These are phyloP conservation scores for Stephanodiscus minutulus DNA, from an alignment of 108 stramenopile genomes.

Conservation along the genomic window DNA sequence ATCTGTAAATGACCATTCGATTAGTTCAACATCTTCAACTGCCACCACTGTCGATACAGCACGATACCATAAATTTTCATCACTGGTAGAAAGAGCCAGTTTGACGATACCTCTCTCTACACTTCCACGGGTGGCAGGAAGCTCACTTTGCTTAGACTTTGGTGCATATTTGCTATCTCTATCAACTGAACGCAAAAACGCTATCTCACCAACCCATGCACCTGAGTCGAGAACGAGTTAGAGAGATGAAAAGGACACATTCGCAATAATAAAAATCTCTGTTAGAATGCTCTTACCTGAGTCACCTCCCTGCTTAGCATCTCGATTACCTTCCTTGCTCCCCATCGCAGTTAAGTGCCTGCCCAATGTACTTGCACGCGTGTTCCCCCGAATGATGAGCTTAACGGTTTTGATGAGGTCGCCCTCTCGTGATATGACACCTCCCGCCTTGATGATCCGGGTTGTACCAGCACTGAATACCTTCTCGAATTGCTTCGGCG, in stretches of 20 bases:
- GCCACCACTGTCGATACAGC: slow-evolving; percentile 69
- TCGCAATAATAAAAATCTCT: too few species aligned
- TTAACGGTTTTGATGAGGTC: slow-evolving; percentile 57
- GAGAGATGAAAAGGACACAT: too few species aligned
- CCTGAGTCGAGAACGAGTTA: slow-evolving; percentile 1
- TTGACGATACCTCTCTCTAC: neutral
- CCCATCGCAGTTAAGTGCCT: slow-evolving; percentile 70
- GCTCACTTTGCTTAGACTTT: slow-evolving; percentile 22
- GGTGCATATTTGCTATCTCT: slow-evolving; percentile 53
- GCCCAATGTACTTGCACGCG: slow-evolving; percentile 61
- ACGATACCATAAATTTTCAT: slow-evolving; percentile 5
- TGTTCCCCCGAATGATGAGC: slow-evolving; percentile 66
- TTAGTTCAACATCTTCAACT: slow-evolving; percentile 60
- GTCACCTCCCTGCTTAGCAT: slow-evolving; percentile 61
- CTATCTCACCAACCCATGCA: slow-evolving; percentile 87
- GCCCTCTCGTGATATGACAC: slow-evolving; percentile 57
- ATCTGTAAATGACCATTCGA: slow-evolving; percentile 76
- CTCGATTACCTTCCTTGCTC: slow-evolving; percentile 45
- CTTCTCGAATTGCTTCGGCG: slow-evolving; percentile 83
- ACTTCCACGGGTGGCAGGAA: neutral
- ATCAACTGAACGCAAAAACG: slow-evolving; percentile 60
- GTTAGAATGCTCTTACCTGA: slow-evolving; percentile 19
- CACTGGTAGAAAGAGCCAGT: neutral
- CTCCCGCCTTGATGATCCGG: slow-evolving; percentile 43
- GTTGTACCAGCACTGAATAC: slow-evolving; percentile 45